These are phyloP conservation scores for Pleurotus salmoneostramineus DNA, from an alignment of 768 basidiomycete genomes.

Conservation along the genomic window DNA sequence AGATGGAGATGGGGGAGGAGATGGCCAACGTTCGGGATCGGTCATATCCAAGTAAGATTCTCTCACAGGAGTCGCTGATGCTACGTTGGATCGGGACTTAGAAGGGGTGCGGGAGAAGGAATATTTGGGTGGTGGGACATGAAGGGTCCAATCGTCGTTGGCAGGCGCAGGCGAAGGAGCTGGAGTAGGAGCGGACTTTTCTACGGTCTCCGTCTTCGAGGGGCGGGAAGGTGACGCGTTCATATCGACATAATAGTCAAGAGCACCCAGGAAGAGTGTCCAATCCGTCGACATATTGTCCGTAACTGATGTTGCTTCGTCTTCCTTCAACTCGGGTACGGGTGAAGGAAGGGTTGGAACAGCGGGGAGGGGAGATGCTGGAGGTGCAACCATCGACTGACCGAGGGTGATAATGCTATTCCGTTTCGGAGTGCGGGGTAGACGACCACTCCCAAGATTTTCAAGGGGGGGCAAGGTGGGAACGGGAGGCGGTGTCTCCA, in stretches of 20 bases:
- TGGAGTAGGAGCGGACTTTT: neutral
- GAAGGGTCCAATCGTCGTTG: neutral
- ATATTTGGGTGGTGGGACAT: neutral
- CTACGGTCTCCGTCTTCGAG: neutral
- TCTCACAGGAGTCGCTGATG: neutral
- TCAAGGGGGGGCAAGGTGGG: neutral
- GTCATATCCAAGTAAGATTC: conserved; percentile 6
- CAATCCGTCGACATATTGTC: neutral
- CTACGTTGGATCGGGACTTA: neutral
- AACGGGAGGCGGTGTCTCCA: neutral
- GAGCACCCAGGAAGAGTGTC: neutral
- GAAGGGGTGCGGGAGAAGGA: neutral
- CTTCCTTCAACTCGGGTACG: neutral
- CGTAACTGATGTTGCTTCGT: neutral
- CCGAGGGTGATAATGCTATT: neutral
- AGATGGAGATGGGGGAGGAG: neutral
- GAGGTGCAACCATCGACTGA: neutral
- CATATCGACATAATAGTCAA: neutral
- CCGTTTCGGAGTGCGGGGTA: neutral
- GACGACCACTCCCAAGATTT: neutral
- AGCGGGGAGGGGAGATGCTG: neutral
- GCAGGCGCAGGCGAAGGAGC: neutral
- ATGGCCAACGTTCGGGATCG: conserved; percentile 2
- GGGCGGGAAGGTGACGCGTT: neutral
- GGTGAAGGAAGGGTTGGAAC: neutral